Base-by-base conservation (phyloP, 1,284 basidiomycete genomes). In the Meripilus lineatus region DNA sequence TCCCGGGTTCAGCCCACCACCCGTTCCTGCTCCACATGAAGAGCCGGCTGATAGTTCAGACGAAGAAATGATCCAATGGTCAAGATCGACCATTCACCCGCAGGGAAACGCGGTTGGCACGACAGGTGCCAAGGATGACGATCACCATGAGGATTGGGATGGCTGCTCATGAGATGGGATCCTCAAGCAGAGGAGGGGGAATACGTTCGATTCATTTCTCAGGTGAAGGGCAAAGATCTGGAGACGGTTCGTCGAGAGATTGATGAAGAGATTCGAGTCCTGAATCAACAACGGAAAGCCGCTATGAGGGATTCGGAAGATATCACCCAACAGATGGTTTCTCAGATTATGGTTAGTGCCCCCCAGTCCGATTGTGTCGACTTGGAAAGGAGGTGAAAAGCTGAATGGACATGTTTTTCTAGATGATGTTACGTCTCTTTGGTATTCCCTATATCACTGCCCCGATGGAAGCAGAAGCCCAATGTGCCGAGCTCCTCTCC, bases 401-500 rank as follows among this genome's bases (percentile, higher is more conserved):
- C 8, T 13, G 11, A 8, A 17, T 36, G 36, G 7, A 11, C 23
- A 14, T 6, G 13, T 20, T 38, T 21, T 25, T 17, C 32, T 36
- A 87, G 83, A 79, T 81, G 45, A 83, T 97, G 75, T 71, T 99
- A 26, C 84, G 91, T 21, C 76, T 97, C 10, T 98, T 98, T 59
- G 96, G 96, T 18, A 92, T 99, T 44, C 96, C 96, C 1, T 99
- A 96, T 63, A 91, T 99, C 55, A 97, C 93, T 1, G 96, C 96
- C 3, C 96, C 96, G 1, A 95, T 92, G 93, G 96, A 99, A 73
- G 96, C 96, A 32, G 96, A 99, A 67, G 96, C 96, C 1, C 96
- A 99, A 65, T 99, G 96, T 57, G 95, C 96, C 3, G 85, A 93
- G 55, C 83, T 99, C 8, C 84, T 93, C 3, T 70, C 79, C 11